phyloP scores from a whole-genome alignment of 139 green algal genomes.

The Spirogloea muscicola region DNA sequence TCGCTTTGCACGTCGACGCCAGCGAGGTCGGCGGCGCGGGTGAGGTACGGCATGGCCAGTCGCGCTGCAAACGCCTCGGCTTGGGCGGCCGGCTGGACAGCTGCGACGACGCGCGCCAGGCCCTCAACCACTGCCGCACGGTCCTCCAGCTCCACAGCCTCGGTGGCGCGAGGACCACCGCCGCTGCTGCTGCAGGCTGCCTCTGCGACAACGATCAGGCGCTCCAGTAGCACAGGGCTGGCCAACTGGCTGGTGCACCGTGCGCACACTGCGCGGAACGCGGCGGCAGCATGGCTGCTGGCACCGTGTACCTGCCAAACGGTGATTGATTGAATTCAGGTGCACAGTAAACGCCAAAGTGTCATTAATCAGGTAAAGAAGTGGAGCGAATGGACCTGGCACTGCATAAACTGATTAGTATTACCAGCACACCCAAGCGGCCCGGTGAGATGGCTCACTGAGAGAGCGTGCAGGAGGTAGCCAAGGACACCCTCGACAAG shows the following conservation, averaged over 20 bases:
- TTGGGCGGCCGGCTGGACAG: conserved; percentile 30
- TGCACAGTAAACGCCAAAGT: neutral
- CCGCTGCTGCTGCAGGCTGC: neutral
- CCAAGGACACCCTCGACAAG: conserved; percentile 25
- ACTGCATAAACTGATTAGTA: neutral
- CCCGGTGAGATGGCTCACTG: neutral
- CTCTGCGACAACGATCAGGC: conserved; percentile 25
- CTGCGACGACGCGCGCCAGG: conserved; percentile 54
- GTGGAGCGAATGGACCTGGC: neutral
- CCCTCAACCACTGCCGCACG: conserved; percentile 59
- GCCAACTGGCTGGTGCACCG: conserved; percentile 44
- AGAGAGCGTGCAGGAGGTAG: conserved; percentile 35
- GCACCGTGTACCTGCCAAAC: too few relatives aligned
- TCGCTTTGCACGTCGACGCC: neutral
- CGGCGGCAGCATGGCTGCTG: conserved; percentile 22
- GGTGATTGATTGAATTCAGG: neutral
- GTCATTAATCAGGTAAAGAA: neutral
- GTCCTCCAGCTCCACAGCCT: conserved; percentile 41
- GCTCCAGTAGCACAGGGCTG: neutral
- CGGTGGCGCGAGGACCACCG: neutral
- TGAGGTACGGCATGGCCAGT: conserved; percentile 20
- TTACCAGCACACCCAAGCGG: neutral
- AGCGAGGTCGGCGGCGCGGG: neutral
- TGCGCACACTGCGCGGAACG: conserved; percentile 60
- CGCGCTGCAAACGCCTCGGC: conserved; percentile 12